These are phyloP conservation scores for Debaryomyces subglobosus DNA, from an alignment of 1,139 yeast genomes.

Conservation along the genomic window DNA sequence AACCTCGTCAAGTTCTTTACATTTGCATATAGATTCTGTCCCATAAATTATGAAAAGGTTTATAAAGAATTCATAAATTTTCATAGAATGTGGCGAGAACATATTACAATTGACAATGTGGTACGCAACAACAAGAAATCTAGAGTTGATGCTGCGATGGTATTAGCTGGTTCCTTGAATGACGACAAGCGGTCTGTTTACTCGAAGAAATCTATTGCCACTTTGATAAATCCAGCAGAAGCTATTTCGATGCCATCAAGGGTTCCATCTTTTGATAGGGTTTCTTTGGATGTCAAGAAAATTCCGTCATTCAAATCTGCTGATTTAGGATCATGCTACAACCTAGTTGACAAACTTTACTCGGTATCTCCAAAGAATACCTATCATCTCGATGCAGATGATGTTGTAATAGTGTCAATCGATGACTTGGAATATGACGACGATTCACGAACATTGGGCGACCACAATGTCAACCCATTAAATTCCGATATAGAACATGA, in stretches of 20 bases:
- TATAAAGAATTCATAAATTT: constrained; percentile 18
- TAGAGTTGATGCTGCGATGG: constrained; percentile 9
- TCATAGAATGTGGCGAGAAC: constrained; percentile 19
- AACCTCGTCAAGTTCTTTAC: constrained; percentile 9
- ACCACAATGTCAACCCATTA: neutral
- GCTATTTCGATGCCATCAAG: constrained; percentile 2
- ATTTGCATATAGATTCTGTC: constrained; percentile 9
- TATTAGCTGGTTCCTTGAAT: constrained; percentile 9
- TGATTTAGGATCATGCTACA: constrained; percentile 27
- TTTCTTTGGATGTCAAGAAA: constrained; percentile 1
- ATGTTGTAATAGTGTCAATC: constrained; percentile 30
- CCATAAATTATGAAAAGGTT: constrained; percentile 13
- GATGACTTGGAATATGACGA: constrained; percentile 15
- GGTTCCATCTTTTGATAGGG: neutral
- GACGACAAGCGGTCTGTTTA: neutral
- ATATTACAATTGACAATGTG: neutral
- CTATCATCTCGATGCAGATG: constrained; percentile 35
- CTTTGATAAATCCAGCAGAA: neutral
- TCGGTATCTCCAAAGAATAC: constrained; percentile 48
- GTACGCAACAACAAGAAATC: neutral
- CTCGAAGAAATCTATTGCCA: constrained; percentile 4
- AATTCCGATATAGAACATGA: neutral
- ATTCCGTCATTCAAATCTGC: neutral
- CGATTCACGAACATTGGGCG: neutral
- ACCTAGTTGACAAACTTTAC: constrained; percentile 39